phyloP scores from a whole-genome alignment of 129 eudicot genomes.

The Artemisia tridentata region DNA sequence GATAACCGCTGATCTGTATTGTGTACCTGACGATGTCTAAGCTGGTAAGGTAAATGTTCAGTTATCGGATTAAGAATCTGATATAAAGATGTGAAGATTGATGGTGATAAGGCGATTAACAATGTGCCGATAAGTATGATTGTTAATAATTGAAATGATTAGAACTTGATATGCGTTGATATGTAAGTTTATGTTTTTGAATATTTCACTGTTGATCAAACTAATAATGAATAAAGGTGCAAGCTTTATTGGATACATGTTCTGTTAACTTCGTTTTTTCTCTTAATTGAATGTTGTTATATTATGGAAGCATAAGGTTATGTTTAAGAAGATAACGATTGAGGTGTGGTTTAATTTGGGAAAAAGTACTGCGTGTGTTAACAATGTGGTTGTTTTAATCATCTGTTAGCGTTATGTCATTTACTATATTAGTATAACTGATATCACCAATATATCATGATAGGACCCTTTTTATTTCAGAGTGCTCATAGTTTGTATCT shows the following conservation, averaged over 20 bases:
- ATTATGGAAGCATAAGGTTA: neutral
- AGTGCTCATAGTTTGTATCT: no score
- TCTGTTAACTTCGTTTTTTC: neutral
- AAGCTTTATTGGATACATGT: neutral
- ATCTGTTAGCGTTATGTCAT: no score
- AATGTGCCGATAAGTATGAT: conserved; percentile 26
- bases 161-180: conserved; percentile 26
- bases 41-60: conserved; percentile 37
- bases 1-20: conserved; percentile 65
- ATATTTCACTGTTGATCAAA: neutral
- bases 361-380: no score
- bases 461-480: neutral
- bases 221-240: conserved; percentile 19
- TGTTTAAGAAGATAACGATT: neutral
- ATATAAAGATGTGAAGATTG: conserved; percentile 23
- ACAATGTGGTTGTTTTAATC: no score
- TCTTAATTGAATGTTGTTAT: neutral
- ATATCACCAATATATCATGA: conserved; percentile 2
- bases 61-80: neutral
- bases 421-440: no score
- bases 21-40: conserved; percentile 52
- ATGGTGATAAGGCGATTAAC: conserved; percentile 23
- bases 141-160: neutral
- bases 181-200: conserved; percentile 21
- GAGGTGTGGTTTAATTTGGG: no score